phyloP scores from a whole-genome alignment of 345 rosid genomes.

The Crucihimalaya himalaica region DNA sequence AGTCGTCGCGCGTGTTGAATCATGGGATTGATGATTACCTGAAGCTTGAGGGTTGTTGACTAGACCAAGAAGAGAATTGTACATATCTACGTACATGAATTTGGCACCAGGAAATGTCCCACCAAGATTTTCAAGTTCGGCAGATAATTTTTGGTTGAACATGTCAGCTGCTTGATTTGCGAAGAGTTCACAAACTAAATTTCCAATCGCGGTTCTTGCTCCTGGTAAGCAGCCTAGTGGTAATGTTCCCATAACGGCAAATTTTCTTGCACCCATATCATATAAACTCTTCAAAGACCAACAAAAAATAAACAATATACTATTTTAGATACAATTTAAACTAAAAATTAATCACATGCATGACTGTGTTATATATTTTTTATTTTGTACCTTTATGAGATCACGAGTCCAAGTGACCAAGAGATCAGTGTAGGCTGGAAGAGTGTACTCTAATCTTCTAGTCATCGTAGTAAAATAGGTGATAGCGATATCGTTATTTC shows the following conservation, averaged over 20 bases:
- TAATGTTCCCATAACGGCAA: conserved; percentile 47
- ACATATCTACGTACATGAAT: conserved; percentile 52
- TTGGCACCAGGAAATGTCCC: conserved; percentile 40
- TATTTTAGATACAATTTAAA: background rate
- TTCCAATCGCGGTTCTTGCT: conserved; percentile 47
- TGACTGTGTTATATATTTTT: background rate
- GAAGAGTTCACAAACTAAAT: conserved; percentile 37
- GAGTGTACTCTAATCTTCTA: conserved; percentile 24
- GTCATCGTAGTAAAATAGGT: conserved; percentile 36
- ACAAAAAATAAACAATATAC: background rate
- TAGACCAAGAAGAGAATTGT: conserved; percentile 43
- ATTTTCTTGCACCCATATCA: conserved; percentile 64
- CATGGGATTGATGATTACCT: conserved; percentile 14
- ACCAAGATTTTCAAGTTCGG: conserved; percentile 37
- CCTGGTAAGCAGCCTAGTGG: conserved; percentile 66
- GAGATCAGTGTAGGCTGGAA: conserved; percentile 28
- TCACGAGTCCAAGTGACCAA: conserved; percentile 34
- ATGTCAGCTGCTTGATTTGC: conserved; percentile 52
- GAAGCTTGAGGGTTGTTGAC: conserved; percentile 51
- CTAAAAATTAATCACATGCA: background rate
- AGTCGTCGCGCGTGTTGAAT: background rate
- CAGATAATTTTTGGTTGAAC: conserved; percentile 55
- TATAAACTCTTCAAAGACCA: conserved; percentile 39
- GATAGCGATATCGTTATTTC: conserved; percentile 64
- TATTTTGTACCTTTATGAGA: conserved; percentile 24